Conservation (phyloP, 202 grass and related monocot species). For the Thinopyrum obtusiflorum region DNA sequence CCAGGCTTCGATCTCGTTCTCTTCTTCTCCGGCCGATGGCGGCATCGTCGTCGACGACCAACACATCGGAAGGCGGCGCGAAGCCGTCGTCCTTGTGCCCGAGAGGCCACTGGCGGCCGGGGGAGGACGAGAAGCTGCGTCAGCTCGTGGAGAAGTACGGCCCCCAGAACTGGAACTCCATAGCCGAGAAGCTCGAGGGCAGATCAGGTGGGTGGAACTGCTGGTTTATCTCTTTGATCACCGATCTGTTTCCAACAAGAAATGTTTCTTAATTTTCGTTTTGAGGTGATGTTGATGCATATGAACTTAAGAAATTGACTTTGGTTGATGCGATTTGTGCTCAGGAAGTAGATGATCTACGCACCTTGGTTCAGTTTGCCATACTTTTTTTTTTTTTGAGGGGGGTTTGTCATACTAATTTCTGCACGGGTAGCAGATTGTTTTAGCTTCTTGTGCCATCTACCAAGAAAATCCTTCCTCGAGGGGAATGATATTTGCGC, state of each 20-base stretch:
- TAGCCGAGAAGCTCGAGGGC: slow-evolving; percentile 87
- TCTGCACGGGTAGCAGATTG: background rate
- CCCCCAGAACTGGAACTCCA: slow-evolving; percentile 96
- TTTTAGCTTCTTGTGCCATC: background rate
- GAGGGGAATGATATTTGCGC: background rate
- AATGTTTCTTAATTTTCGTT: background rate
- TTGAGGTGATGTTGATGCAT: slow-evolving; percentile 1
- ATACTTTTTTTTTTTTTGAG: background rate
- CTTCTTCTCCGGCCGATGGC: background rate
- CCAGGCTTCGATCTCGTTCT: background rate
- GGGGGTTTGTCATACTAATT: background rate
- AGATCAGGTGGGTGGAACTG: slow-evolving; percentile 70
- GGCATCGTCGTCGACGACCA: slow-evolving; percentile 63
- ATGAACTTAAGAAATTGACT: background rate
- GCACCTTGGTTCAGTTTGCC: background rate
- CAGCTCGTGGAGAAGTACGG: slow-evolving; percentile 77
- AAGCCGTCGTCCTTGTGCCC: slow-evolving; percentile 50
- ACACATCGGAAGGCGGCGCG: slow-evolving; percentile 50
- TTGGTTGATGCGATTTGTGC: background rate
- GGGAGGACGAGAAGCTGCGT: slow-evolving; percentile 78
- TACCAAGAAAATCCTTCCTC: background rate
- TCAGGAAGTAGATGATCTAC: background rate
- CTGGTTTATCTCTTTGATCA: background rate
- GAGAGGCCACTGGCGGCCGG: slow-evolving; percentile 83
- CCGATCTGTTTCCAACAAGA: slow-evolving; percentile 1